Percentiles rank a stretch among this genome's conserved stretches.
Evolutionary conservation across 495 filamentous ascomycete genomes (phyloP).

Genomic region (Cercophora sp.): DNA sequence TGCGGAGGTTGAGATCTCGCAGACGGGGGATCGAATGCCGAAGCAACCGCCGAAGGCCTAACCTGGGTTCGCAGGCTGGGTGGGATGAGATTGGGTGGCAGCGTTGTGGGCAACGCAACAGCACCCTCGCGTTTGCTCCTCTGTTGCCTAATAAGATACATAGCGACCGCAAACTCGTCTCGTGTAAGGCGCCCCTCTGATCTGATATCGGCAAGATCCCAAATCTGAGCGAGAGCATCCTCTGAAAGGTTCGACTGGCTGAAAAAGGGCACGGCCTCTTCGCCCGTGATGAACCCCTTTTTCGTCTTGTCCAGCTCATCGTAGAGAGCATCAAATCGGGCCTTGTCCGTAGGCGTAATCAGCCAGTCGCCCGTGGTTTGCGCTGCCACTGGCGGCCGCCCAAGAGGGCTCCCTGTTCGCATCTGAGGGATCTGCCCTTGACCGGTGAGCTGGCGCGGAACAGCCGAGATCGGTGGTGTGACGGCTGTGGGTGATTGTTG

Average conservation of each 20-base stretch:
- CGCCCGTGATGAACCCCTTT: conserved; percentile 78
- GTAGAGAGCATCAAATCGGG: conserved; percentile 79
- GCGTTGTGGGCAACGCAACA: conserved; percentile 58
- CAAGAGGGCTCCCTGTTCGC: conserved; percentile 68
- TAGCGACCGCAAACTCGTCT: conserved; percentile 95
- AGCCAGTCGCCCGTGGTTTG: conserved; percentile 77
- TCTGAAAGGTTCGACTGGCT: conserved; percentile 86
- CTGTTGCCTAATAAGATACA: conserved; percentile 92
- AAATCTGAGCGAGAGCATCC: conserved; percentile 89
- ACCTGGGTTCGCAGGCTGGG: conserved; percentile 77
- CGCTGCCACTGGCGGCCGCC: conserved; percentile 53
- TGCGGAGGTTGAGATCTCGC: conserved; percentile 50
- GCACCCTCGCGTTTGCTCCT: conserved; percentile 62
- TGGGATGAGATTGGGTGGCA: conserved; percentile 80
- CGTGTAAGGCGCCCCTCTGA: conserved; percentile 77
- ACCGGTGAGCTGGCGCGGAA: conserved; percentile 46
- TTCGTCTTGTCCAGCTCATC: conserved; percentile 72
- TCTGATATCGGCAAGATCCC: conserved; percentile 94
- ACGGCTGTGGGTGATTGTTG: conserved; percentile 36
- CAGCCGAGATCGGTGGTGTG: conserved; percentile 35
- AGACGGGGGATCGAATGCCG: conserved; percentile 37
- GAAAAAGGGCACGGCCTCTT: conserved; percentile 94
- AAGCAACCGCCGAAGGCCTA: conserved; percentile 46
- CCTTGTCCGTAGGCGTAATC: conserved; percentile 77
- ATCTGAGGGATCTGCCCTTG: conserved; percentile 34